A percentile compares a stretch with the other conserved stretches of the same genome.
Conservation (phyloP, 148 eudicot species). For the Oxyria digyna region DNA sequence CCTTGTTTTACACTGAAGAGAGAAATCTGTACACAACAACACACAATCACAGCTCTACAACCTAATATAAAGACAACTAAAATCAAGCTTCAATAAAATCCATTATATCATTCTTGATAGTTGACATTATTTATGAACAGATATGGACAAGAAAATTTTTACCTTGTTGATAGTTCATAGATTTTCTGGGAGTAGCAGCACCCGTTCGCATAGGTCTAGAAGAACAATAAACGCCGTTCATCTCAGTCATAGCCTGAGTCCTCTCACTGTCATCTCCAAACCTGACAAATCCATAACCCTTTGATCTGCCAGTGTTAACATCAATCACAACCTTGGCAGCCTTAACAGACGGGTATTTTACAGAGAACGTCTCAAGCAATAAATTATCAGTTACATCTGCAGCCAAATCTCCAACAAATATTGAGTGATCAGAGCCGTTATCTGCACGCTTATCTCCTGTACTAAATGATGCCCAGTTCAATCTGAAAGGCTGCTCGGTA, state of each 20-base stretch:
- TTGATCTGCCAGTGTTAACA: slow-evolving; percentile 81
- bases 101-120: background rate
- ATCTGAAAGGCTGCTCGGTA: slow-evolving; percentile 71
- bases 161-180: slow-evolving; percentile 76
- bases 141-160: slow-evolving; percentile 2
- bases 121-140: background rate
- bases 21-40: background rate
- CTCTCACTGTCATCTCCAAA: slow-evolving; percentile 91
- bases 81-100: too few species aligned
- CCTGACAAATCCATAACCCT: slow-evolving; percentile 97
- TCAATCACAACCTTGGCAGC: slow-evolving; percentile 95
- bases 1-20: background rate
- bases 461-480: slow-evolving; percentile 95
- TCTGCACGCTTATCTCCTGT: slow-evolving; percentile 69
- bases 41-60: background rate
- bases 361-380: slow-evolving; percentile 71
- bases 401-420: slow-evolving; percentile 95
- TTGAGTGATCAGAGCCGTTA: slow-evolving; percentile 82
- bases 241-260: slow-evolving; percentile 83
- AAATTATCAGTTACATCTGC: slow-evolving; percentile 83
- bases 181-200: slow-evolving; percentile 86
- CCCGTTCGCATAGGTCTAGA: slow-evolving; percentile 97
- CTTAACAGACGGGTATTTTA: slow-evolving; percentile 78
- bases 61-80: background rate
- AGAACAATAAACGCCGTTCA: slow-evolving; percentile 87